Evolutionary conservation across 352 stramenopile genomes (phyloP).

Genomic region (Globisporangium emineosum): DNA sequence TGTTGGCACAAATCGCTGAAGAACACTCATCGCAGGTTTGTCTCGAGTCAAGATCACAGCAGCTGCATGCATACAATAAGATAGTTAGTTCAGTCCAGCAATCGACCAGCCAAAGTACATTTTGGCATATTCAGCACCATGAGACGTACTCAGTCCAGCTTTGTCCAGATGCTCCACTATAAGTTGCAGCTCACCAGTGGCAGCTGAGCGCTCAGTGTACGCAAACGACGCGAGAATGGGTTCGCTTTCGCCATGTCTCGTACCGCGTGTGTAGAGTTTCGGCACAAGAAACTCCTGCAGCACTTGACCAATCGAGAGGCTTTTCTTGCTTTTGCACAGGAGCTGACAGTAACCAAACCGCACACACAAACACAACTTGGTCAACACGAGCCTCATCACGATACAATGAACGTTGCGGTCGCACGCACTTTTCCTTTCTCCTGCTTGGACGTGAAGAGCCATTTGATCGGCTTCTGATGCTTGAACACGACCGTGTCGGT

Average conservation of each 20-base stretch:
- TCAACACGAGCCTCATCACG: background rate
- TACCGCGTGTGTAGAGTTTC: constrained; percentile 16
- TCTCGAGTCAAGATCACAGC: constrained; percentile 41
- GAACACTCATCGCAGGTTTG: constrained; percentile 49
- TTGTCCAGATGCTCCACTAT: constrained; percentile 59
- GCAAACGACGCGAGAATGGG: constrained; percentile 50
- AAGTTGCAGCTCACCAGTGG: constrained; percentile 35
- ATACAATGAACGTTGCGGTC: background rate
- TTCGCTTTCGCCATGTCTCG: constrained; percentile 24
- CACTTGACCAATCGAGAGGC: constrained; percentile 39
- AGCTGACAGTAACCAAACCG: constrained; percentile 36
- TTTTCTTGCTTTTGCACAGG: constrained; percentile 60
- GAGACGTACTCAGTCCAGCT: constrained; percentile 28
- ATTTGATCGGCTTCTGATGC: constrained; percentile 59
- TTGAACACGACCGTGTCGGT: constrained; percentile 75
- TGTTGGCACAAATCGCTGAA: constrained; percentile 66
- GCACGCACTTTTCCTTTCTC: constrained; percentile 51
- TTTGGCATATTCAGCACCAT: background rate
- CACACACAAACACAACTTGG: background rate
- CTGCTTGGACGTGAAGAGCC: constrained; percentile 74
- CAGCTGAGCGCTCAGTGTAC: constrained; percentile 46
- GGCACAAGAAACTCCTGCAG: constrained; percentile 46
- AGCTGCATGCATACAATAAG: constrained; percentile 7
- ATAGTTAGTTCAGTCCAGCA: constrained; percentile 1
- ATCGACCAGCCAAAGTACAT: background rate